Evolutionary conservation across 2,329 filamentous ascomycete genomes (phyloP).

Genomic region (Xylariaceae sp.): DNA sequence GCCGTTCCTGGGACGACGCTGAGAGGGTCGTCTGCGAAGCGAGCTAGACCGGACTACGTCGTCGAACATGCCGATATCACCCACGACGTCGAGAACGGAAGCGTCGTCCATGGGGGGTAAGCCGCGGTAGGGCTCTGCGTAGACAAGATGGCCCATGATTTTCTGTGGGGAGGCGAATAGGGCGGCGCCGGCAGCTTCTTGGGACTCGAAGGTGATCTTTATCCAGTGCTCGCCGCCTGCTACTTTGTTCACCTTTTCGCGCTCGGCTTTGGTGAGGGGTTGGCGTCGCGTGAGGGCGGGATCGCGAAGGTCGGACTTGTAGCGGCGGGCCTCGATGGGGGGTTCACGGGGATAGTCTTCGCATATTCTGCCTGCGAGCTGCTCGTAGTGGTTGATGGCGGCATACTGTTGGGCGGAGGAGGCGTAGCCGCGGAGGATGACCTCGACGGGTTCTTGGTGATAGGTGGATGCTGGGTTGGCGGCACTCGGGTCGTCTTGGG

Average conservation of each 20-base stretch:
- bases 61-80: constrained; percentile 36
- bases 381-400: constrained; percentile 84
- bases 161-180: constrained; percentile 68
- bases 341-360: constrained; percentile 90
- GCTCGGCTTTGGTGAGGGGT: constrained; percentile 68
- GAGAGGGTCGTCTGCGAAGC: constrained; percentile 24
- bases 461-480: constrained; percentile 28
- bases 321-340: constrained; percentile 66
- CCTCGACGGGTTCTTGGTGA: constrained; percentile 58
- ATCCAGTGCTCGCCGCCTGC: constrained; percentile 91
- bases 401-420: constrained; percentile 71
- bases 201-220: constrained; percentile 76
- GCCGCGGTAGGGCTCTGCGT: constrained; percentile 68
- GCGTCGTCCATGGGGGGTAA: constrained; percentile 63
- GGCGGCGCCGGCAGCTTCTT: constrained; percentile 67
- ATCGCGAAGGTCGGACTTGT: constrained; percentile 71
- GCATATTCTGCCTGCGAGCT: constrained; percentile 80
- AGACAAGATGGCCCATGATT: constrained; percentile 68
- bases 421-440: constrained; percentile 80
- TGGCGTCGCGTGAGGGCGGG: constrained; percentile 65
- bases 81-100: constrained; percentile 54
- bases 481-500: constrained; percentile 35
- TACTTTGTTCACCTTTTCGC: constrained; percentile 75
- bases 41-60: constrained; percentile 9
- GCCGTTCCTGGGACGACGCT: constrained; percentile 20